Evolutionary conservation across 805 yeast species (phyloP).

Genomic region (Lachancea sp.): DNA sequence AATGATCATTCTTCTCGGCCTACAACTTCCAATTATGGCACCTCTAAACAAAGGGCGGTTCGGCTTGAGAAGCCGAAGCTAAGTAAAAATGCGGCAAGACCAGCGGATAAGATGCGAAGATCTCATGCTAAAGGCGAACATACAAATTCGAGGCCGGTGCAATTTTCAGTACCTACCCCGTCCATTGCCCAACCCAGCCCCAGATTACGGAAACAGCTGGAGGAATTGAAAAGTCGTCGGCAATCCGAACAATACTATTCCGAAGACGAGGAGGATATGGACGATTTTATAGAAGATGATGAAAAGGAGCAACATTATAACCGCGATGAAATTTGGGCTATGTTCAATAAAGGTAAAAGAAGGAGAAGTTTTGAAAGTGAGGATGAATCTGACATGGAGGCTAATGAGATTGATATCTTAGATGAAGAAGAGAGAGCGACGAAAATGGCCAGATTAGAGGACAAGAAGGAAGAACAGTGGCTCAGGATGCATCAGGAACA

Average conservation of each 20-base stretch:
- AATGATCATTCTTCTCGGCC: neutral
- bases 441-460: conserved; percentile 68
- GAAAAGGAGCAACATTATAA: conserved; percentile 48
- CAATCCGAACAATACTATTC: conserved; percentile 32
- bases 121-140: neutral
- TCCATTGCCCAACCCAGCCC: conserved; percentile 52
- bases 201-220: conserved; percentile 43
- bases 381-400: conserved; percentile 77
- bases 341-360: conserved; percentile 62
- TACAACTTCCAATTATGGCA: neutral
- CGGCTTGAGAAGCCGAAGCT: neutral
- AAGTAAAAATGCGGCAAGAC: neutral
- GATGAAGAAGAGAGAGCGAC: conserved; percentile 74
- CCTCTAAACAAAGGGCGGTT: neutral
- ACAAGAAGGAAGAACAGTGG: conserved; percentile 58
- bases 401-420: conserved; percentile 81
- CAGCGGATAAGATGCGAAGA: neutral
- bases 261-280: conserved; percentile 45
- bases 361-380: conserved; percentile 43
- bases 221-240: conserved; percentile 13
- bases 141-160: neutral
- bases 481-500: conserved; percentile 44
- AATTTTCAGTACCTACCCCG: conserved; percentile 10
- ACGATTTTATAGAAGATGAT: conserved; percentile 53
- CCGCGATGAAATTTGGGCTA: conserved; percentile 83